phyloP scores from a whole-genome alignment of 306 rosid genomes.

The Trifolium fragiferum region DNA sequence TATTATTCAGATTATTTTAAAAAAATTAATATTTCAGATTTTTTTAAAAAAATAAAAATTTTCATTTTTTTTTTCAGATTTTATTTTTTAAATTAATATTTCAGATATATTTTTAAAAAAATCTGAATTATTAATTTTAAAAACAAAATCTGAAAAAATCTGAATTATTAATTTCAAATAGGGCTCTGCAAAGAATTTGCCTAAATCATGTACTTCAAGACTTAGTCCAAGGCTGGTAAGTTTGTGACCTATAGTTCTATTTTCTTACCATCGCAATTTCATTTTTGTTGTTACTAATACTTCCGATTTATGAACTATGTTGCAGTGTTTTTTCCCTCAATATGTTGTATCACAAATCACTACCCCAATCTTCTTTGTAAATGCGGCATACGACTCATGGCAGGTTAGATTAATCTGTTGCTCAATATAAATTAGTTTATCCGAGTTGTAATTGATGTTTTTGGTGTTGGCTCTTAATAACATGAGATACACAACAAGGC shows the following conservation, averaged over 20 bases:
- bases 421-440: constrained; percentile 20
- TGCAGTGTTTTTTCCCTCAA: constrained; percentile 97
- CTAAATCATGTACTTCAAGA: constrained; percentile 78
- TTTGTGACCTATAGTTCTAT: constrained; percentile 14
- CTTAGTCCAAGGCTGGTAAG: constrained; percentile 77
- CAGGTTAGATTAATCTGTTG: constrained; percentile 68
- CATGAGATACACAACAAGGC: neutral
- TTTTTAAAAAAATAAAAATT: too few species aligned
- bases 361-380: constrained; percentile 81
- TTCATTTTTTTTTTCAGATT: too few species aligned
- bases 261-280: constrained; percentile 26
- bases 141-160: too few species aligned
- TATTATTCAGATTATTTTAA: too few species aligned
- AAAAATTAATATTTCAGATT: too few species aligned
- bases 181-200: constrained; percentile 84
- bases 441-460: neutral
- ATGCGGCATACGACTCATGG: constrained; percentile 97
- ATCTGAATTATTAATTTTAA: too few species aligned
- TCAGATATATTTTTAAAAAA: too few species aligned
- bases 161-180: too few species aligned
- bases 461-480: neutral
- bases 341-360: constrained; percentile 60
- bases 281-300: constrained; percentile 37
- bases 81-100: too few species aligned
- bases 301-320: constrained; percentile 31